Base-by-base conservation (phyloP, 2,329 filamentous ascomycete species). In the Xylariaceae sp. region DNA sequence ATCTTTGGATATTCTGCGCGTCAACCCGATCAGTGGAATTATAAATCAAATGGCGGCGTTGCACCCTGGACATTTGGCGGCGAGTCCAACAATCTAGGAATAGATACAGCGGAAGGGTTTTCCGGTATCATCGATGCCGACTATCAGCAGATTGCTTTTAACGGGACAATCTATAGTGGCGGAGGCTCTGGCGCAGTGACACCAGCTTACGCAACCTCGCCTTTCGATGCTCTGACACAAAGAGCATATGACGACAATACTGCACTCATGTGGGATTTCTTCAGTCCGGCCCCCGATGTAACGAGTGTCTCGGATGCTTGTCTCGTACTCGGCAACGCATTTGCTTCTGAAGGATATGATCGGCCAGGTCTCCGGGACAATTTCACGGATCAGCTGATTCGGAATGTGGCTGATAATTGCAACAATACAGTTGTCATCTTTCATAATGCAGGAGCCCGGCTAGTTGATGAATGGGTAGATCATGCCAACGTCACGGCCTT, bases 301-400 rank as follows among this genome's bases (percentile, higher is more conserved):
- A 71, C 78, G 45, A 64, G 72, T 2, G 68, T 57, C 4, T 75
- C 78, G 1, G 79, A 91, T 60, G 76, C 89, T 6, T 94, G 90
- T 57, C 69, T 87, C 2, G 81, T 87, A 0, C 81, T 87, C 58
- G 79, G 82, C 59, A 88, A 88, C 62, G 80, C 77, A 7, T 89
- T 87, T 68, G 82, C 87, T 1, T 84, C 87, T 1, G 90, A 96
- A 69, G 88, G 86, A 1, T 87, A 79, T 57, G 78, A 89, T 53
- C 76, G 83, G 43, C 73, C 80, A 0, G 76, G 75, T 7, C 73
- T 89, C 39, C 76, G 78, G 31, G 89, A 93, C 64, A 85, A 86
- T 53, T 82, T 82, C 47, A 84, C 80, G 1, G 83, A 88, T 56
- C 69, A 66, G 0, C 69, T 87, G 0, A 75, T 87, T 41, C 69